A percentile compares a stretch with the other conserved stretches of the same genome.
Evolutionary conservation across 139 green algal genomes (phyloP).

Genomic region (Tetradesmus lagerheimii): DNA sequence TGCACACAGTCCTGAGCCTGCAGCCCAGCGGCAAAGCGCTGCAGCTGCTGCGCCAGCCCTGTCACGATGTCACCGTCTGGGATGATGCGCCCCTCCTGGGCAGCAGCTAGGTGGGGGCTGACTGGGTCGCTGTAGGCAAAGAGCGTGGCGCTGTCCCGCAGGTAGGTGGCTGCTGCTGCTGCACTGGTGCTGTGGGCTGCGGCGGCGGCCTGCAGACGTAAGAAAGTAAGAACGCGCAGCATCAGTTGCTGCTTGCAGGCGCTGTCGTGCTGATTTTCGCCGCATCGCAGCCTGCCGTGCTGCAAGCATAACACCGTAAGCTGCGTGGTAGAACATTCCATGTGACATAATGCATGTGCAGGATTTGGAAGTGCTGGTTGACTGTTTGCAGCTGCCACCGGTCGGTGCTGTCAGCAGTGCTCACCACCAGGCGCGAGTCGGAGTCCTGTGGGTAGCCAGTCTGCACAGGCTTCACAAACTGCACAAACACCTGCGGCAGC

Average conservation of each 20-base stretch:
- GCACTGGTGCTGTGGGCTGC: neutral
- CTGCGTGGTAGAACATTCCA: too few relatives aligned
- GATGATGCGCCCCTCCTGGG: slow-evolving; percentile 67
- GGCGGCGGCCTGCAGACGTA: neutral
- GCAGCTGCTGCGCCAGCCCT: slow-evolving; percentile 53
- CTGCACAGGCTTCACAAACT: slow-evolving; percentile 97
- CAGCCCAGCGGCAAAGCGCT: slow-evolving; percentile 39
- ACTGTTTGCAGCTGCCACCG: slow-evolving; percentile 25
- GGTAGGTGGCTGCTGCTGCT: slow-evolving; percentile 15
- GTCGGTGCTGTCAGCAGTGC: slow-evolving; percentile 23
- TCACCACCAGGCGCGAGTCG: slow-evolving; percentile 83
- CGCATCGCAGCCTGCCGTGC: too few relatives aligned
- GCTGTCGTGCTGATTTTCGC: neutral
- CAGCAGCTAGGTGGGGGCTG: slow-evolving; percentile 86
- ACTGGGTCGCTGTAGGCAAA: slow-evolving; percentile 79
- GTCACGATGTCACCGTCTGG: slow-evolving; percentile 62
- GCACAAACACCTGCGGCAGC: slow-evolving; percentile 63
- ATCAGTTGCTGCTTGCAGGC: neutral
- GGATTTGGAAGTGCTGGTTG: neutral
- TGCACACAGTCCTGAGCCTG: neutral
- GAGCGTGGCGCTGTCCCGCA: slow-evolving; percentile 53
- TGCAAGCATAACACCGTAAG: too few relatives aligned
- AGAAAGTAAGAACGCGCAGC: neutral
- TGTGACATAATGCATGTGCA: neutral
- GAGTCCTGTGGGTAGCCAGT: slow-evolving; percentile 93